These are phyloP conservation scores for Sparassis latifolia DNA, from an alignment of 1,284 basidiomycete genomes.

Conservation along the genomic window DNA sequence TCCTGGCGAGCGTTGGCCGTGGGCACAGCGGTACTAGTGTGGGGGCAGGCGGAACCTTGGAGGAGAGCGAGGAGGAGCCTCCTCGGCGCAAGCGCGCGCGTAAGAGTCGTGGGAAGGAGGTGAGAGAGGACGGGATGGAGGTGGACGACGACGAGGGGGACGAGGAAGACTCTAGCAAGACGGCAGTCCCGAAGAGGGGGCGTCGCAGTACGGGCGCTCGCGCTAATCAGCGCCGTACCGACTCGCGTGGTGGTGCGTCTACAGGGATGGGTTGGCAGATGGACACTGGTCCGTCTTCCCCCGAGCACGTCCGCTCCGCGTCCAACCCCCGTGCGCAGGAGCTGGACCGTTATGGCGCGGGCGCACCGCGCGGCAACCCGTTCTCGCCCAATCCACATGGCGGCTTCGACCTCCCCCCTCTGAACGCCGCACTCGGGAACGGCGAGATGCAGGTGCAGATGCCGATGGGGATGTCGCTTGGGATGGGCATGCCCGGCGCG, in stretches of 20 bases:
- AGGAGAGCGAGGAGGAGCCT: conserved; percentile 53
- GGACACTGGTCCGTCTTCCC: conserved; percentile 12
- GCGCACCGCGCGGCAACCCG: conserved; percentile 23
- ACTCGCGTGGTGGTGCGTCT: conserved; percentile 15
- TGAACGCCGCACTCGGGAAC: conserved; percentile 36
- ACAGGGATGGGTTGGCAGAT: conserved; percentile 19
- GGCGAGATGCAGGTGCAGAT: conserved; percentile 22
- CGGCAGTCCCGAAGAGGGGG: conserved; percentile 6
- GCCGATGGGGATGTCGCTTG: conserved; percentile 18
- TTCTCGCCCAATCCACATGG: conserved; percentile 32
- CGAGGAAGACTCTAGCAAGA: conserved; percentile 35
- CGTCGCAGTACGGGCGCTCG: neutral
- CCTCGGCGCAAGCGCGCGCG: conserved; percentile 50
- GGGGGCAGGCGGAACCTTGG: conserved; percentile 34
- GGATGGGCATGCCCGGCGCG: conserved; percentile 25
- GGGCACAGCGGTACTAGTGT: conserved; percentile 20
- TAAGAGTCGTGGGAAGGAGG: conserved; percentile 34
- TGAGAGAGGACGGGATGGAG: conserved; percentile 28
- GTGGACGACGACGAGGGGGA: conserved; percentile 42
- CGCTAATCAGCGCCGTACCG: conserved; percentile 2
- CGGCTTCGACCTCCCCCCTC: conserved; percentile 54
- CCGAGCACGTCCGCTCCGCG: conserved; percentile 2
- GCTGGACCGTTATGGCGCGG: conserved; percentile 17
- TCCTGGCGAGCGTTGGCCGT: conserved; percentile 72
- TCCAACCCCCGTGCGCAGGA: conserved; percentile 6